Evolutionary conservation across 1,139 yeast genomes (phyloP).

Genomic region (Dujonia santamariae): DNA sequence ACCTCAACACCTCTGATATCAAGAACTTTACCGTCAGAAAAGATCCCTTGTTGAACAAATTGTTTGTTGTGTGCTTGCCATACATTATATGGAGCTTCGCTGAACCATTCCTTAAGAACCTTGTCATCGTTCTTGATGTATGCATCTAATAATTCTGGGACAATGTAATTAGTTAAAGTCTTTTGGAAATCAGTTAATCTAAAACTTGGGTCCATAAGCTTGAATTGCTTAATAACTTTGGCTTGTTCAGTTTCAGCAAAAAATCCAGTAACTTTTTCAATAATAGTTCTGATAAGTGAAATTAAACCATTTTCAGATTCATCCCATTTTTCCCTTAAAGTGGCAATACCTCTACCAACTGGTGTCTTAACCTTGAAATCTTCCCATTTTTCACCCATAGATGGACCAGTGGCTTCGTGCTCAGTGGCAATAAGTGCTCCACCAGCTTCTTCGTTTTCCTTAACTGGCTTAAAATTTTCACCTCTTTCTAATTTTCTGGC

Average conservation of each 20-base stretch:
- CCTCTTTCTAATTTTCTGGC: constrained; percentile 48
- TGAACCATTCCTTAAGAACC: constrained; percentile 84
- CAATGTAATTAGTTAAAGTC: constrained; percentile 86
- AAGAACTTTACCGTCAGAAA: constrained; percentile 86
- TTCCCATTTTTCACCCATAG: constrained; percentile 67
- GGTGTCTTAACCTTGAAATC: constrained; percentile 66
- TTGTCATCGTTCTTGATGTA: constrained; percentile 88
- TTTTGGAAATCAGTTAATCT: constrained; percentile 75
- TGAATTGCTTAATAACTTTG: constrained; percentile 80
- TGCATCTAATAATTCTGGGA: constrained; percentile 95
- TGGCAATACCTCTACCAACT: constrained; percentile 63
- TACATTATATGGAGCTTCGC: constrained; percentile 95
- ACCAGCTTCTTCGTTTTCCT: constrained; percentile 85
- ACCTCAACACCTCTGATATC: constrained; percentile 96
- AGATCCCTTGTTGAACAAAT: constrained; percentile 85
- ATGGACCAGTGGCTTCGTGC: constrained; percentile 69
- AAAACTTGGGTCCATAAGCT: constrained; percentile 87
- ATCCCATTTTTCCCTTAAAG: constrained; percentile 75
- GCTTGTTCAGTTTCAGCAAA: constrained; percentile 98
- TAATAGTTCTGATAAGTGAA: constrained; percentile 72
- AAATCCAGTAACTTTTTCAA: constrained; percentile 79
- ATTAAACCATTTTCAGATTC: constrained; percentile 94
- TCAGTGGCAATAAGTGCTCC: constrained; percentile 80
- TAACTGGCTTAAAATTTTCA: constrained; percentile 59
- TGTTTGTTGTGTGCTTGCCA: constrained; percentile 94